phyloP scores from a whole-genome alignment of 371 early-diverging fungal species.

The Basidiobolus meristosporus region DNA sequence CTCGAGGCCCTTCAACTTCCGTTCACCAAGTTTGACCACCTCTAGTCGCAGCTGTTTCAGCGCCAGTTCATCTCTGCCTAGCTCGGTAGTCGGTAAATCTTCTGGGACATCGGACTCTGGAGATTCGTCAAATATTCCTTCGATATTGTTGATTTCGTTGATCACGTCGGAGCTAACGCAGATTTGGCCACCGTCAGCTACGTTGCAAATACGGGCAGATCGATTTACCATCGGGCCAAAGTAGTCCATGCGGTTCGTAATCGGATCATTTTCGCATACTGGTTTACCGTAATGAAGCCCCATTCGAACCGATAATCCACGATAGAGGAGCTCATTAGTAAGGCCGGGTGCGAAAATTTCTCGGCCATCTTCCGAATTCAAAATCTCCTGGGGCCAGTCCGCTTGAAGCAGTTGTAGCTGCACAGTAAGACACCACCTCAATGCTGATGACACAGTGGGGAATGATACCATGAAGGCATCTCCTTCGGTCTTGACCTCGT shows the following conservation, averaged over 20 bases:
- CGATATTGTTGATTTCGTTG: constrained; percentile 16
- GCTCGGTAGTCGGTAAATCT: too few relatives aligned
- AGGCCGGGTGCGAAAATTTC: constrained; percentile 37
- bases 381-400: constrained; percentile 85
- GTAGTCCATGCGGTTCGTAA: constrained; percentile 89
- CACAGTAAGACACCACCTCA: constrained; percentile 79
- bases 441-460: constrained; percentile 63
- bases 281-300: constrained; percentile 88
- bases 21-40: constrained; percentile 57
- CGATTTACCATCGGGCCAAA: constrained; percentile 90
- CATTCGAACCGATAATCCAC: constrained; percentile 85
- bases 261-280: constrained; percentile 76
- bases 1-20: constrained; percentile 73
- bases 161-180: constrained; percentile 39
- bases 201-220: constrained; percentile 67
- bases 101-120: constrained; percentile 8
- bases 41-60: constrained; percentile 50
- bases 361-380: constrained; percentile 59
- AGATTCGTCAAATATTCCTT: constrained; percentile 5
- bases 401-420: constrained; percentile 65
- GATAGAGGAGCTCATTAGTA: constrained; percentile 43
- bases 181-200: constrained; percentile 88
- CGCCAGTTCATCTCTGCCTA: constrained; percentile 9
- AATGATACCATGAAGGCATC: constrained; percentile 94
- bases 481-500: constrained; percentile 95